These are phyloP conservation scores for Austroboletus eburneus DNA, from an alignment of 768 basidiomycete species.

Conservation along the genomic window DNA sequence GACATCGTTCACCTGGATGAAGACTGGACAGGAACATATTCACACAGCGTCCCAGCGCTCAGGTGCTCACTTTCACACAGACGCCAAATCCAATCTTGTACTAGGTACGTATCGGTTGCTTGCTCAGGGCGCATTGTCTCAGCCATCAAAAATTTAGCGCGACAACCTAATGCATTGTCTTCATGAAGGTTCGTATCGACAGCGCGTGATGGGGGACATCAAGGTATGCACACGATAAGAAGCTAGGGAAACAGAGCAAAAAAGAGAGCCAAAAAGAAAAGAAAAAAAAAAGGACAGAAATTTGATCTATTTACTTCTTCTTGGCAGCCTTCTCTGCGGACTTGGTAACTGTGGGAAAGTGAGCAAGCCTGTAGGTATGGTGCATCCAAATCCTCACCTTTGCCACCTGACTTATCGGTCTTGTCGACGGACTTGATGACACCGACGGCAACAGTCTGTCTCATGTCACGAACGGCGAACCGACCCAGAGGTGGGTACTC, in stretches of 20 bases:
- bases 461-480: slow-evolving; percentile 99
- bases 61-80: too few species aligned
- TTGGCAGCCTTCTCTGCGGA: slow-evolving; percentile 94
- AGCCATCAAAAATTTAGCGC: background rate
- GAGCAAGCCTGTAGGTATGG: slow-evolving; percentile 2
- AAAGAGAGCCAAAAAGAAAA: slow-evolving; percentile 41
- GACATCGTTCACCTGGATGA: slow-evolving; percentile 32
- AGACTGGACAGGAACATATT: background rate
- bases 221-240: slow-evolving; percentile 33
- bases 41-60: background rate
- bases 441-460: slow-evolving; percentile 98
- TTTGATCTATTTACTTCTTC: slow-evolving; percentile 91
- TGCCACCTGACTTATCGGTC: slow-evolving; percentile 84
- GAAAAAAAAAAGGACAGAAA: slow-evolving; percentile 56
- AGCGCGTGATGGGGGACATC: slow-evolving; percentile 33
- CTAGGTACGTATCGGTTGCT: too few species aligned
- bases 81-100: too few species aligned
- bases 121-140: too few species aligned
- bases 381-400: slow-evolving; percentile 48
- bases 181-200: slow-evolving; percentile 49
- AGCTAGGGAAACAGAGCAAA: slow-evolving; percentile 35
- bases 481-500: slow-evolving; percentile 99
- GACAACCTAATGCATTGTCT: slow-evolving; percentile 29
- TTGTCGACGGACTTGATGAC: slow-evolving; percentile 98
- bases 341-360: slow-evolving; percentile 67